Base-by-base conservation (phyloP, 108 stramenopile species). In the Discostella stelligeroides region DNA sequence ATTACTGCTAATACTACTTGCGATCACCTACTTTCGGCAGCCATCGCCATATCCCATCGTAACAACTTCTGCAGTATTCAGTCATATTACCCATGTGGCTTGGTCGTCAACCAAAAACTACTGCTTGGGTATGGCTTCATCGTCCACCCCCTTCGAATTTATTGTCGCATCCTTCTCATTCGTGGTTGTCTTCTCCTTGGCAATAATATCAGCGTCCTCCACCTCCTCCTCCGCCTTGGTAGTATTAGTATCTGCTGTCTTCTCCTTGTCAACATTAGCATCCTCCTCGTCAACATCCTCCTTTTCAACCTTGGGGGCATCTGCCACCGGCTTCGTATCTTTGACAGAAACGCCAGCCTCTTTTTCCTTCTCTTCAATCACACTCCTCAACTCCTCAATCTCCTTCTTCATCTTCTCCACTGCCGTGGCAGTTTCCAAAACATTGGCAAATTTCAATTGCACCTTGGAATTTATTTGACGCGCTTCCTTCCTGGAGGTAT, bases 361-460 rank as follows among this genome's bases (percentile, higher is more conserved):
- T 10, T 54, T 54, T 34, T 39, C 43, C 29, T 50, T 53, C 60
- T 63, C 61, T 12, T 23, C 60, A 20, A 49, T 43, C 7, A 64
- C 41, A 56, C 63, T 63, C 45, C 58, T 57, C 68, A 76, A 20
- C 20, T 76, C 68, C 42, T 70, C 75, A 42, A 69, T 64, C 8
- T 57, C 68, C 46, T 59, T 27, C 48, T 76, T 76, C 45, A 64
- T 69, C 24, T 23, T 64, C 17, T 63, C 28, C 40, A 69, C 7
- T 23, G 56, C 63, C 53, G 25, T 20, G 11, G 23, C 21, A 2
- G 63, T 56, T 29, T 69, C 63, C 6, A 69, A 41, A 6, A 58
- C 39, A 14, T 58, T 67, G 23, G 23, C 41, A 28, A 40, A 64
- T 60, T 59, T 69, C 62, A 63, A 46, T 53, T 64, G 61, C 25